Percentiles rank a stretch among this genome's conserved stretches.
phyloP scores from a whole-genome alignment of 1,284 basidiomycete genomes.

The Naganishia liquefaciens region DNA sequence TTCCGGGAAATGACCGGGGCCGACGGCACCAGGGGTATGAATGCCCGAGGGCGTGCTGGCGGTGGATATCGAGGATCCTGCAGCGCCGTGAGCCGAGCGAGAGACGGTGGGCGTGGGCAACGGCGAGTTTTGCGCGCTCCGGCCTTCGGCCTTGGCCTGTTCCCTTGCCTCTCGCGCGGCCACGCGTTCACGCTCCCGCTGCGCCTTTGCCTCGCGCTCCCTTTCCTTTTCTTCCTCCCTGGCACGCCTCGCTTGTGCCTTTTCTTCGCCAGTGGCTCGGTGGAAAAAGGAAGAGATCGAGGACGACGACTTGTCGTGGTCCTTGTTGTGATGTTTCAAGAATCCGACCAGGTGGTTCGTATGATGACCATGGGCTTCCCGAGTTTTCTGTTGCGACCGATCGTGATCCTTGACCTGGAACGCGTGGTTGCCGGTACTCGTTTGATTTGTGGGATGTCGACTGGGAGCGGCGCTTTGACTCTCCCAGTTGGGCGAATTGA shows the following conservation, averaged over 20 bases:
- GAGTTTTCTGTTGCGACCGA: constrained; percentile 28
- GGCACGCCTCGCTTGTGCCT: constrained; percentile 35
- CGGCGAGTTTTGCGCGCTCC: constrained; percentile 28
- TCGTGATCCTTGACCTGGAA: constrained; percentile 36
- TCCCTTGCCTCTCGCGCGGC: constrained; percentile 28
- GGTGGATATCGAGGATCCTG: constrained; percentile 12
- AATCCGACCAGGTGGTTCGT: constrained; percentile 53
- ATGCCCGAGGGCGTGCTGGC: constrained; percentile 14
- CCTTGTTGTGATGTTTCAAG: constrained; percentile 54
- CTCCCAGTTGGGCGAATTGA: constrained; percentile 1
- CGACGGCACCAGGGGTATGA: constrained; percentile 28
- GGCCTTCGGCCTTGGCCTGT: constrained; percentile 18
- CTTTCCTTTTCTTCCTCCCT: constrained; percentile 46
- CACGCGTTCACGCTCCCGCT: constrained; percentile 18
- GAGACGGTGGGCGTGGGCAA: constrained; percentile 31
- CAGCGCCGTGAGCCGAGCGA: constrained; percentile 1
- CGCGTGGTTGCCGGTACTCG: constrained; percentile 24
- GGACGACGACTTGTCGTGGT: constrained; percentile 53
- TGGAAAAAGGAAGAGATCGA: constrained; percentile 53
- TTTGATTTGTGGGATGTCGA: constrained; percentile 21
- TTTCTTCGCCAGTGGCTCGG: constrained; percentile 35
- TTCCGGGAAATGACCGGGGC: constrained; percentile 35
- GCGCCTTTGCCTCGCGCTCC: constrained; percentile 37
- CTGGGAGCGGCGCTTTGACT: constrained; percentile 11
- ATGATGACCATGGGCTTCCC: constrained; percentile 45